These are phyloP conservation scores for Magnusiomyces suaveolens DNA, from an alignment of 1,139 yeast genomes.

Conservation along the genomic window DNA sequence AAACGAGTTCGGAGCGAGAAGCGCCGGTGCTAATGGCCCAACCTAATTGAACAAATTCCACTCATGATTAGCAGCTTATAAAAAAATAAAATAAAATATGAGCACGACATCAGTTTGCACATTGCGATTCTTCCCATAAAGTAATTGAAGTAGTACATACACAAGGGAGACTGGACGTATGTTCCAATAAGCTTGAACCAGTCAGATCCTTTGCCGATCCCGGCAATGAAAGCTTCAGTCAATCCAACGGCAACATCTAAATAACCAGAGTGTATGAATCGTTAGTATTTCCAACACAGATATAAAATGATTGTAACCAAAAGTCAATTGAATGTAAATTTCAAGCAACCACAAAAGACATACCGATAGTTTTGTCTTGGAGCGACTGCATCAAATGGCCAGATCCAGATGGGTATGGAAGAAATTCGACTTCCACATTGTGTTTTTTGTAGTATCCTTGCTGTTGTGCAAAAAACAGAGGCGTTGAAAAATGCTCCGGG, in stretches of 20 bases:
- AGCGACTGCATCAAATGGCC: conserved; percentile 76
- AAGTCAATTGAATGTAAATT: no score
- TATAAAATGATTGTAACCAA: no score
- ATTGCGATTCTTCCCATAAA: no score
- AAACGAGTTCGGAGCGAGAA: conserved; percentile 44
- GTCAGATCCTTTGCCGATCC: conserved; percentile 60
- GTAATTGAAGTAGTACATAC: conserved; percentile 23
- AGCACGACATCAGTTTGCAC: not conserved
- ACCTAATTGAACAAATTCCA: conserved; percentile 15
- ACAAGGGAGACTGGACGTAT: conserved; percentile 74
- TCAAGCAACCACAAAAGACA: conserved; percentile 7
- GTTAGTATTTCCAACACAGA: not conserved
- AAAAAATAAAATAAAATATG: not conserved
- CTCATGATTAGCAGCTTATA: not conserved
- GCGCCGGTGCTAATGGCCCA: conserved; percentile 85
- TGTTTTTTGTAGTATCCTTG: conserved; percentile 46
- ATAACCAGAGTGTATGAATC: not conserved
- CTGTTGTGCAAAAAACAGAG: conserved; percentile 59
- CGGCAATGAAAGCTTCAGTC: conserved; percentile 85
- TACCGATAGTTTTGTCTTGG: conserved; percentile 49
- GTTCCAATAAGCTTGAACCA: conserved; percentile 64
- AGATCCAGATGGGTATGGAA: conserved; percentile 78
- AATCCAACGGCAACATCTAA: conserved; percentile 66
- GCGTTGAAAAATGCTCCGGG: conserved; percentile 89
- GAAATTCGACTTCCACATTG: conserved; percentile 47